Percentiles rank a stretch among this genome's conserved stretches.
These are phyloP conservation scores for Diaporthe sp. DNA, from an alignment of 2,329 filamentous ascomycete species.

Conservation along the genomic window DNA sequence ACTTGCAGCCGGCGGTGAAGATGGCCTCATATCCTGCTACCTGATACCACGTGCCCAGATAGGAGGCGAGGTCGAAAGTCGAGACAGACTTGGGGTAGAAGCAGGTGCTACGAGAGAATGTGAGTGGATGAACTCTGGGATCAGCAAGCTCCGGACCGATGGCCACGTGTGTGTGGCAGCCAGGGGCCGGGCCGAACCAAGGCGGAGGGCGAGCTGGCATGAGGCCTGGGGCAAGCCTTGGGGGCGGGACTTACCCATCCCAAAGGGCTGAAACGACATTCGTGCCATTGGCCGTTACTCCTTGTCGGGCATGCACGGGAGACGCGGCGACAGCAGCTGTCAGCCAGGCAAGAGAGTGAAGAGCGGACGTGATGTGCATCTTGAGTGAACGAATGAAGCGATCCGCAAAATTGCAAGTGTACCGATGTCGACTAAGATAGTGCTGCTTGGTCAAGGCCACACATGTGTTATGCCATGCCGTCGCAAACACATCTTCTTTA, in stretches of 20 bases:
- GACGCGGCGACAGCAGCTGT: slow-evolving; percentile 24
- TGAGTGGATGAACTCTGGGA: neutral
- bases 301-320: slow-evolving; percentile 21
- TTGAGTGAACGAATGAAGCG: neutral
- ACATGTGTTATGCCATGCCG: neutral
- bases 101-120: slow-evolving; percentile 34
- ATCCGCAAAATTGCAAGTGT: neutral
- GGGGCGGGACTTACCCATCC: slow-evolving; percentile 34
- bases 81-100: slow-evolving; percentile 44
- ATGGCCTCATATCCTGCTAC: slow-evolving; percentile 42
- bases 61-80: slow-evolving; percentile 41
- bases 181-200: neutral
- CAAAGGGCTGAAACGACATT: slow-evolving; percentile 36
- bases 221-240: neutral
- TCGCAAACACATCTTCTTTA: neutral
- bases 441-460: neutral
- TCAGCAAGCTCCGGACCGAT: neutral
- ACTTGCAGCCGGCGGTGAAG: slow-evolving; percentile 43
- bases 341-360: slow-evolving; percentile 31
- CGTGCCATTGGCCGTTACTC: slow-evolving; percentile 36
- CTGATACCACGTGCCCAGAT: slow-evolving; percentile 44
- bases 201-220: neutral
- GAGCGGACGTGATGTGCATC: slow-evolving; percentile 29
- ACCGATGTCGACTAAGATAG: neutral
- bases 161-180: neutral